Evolutionary conservation across 495 filamentous ascomycete species (phyloP).

Genomic region (Hypoxylon lienhwacheense): DNA sequence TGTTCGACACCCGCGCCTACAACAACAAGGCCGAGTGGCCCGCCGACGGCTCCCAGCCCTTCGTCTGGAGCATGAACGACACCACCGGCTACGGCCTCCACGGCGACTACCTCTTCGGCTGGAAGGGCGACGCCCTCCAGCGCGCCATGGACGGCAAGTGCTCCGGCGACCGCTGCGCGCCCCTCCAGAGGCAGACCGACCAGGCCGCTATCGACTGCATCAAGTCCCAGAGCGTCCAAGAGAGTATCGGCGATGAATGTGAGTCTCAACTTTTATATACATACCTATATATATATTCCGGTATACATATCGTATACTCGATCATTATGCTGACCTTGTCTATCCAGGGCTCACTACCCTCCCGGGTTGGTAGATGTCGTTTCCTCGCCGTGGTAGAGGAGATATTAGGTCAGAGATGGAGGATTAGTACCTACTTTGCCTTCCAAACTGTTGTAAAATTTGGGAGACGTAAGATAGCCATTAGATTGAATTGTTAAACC

Average conservation of each 20-base stretch:
- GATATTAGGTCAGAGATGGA: not conserved
- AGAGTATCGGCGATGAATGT: slow-evolving; percentile 40
- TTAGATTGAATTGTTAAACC: slow-evolving; percentile 10
- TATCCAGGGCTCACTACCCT: slow-evolving; percentile 29
- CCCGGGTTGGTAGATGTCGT: slow-evolving; percentile 26
- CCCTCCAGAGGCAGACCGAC: slow-evolving; percentile 42
- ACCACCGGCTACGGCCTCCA: slow-evolving; percentile 51
- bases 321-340: slow-evolving; percentile 6
- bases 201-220: slow-evolving; percentile 42
- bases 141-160: slow-evolving; percentile 53
- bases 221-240: slow-evolving; percentile 40
- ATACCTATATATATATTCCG: no score
- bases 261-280: slow-evolving; percentile 1
- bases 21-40: slow-evolving; percentile 51
- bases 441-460: not conserved
- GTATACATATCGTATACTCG: no score
- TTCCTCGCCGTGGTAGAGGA: not conserved
- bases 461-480: not conserved
- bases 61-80: slow-evolving; percentile 55
- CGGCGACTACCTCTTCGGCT: slow-evolving; percentile 57
- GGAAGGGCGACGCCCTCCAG: slow-evolving; percentile 53
- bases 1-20: slow-evolving; percentile 52
- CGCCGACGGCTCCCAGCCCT: slow-evolving; percentile 46
- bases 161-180: slow-evolving; percentile 45
- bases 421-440: not conserved